phyloP scores from a whole-genome alignment of 495 filamentous ascomycete species.

The Penicillium desertorum region DNA sequence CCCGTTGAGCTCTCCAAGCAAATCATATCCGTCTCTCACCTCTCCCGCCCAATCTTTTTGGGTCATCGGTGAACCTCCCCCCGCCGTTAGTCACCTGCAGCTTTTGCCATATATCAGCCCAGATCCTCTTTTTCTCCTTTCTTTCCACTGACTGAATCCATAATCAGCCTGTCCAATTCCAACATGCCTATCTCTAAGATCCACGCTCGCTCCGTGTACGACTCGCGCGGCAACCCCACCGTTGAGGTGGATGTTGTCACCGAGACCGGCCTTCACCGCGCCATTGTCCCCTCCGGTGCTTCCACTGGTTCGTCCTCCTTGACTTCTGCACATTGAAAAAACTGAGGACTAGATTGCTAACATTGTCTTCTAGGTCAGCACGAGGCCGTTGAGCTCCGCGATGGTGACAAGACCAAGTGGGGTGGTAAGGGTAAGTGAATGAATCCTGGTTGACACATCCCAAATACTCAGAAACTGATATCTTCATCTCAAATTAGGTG shows the following conservation, averaged over 20 bases:
- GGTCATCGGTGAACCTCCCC: conserved; percentile 49
- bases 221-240: conserved; percentile 98
- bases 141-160: conserved; percentile 27
- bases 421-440: conserved; percentile 73
- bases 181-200: conserved; percentile 97
- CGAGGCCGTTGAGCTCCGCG: conserved; percentile 97
- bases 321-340: too few relatives aligned
- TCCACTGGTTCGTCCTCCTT: conserved; percentile 73
- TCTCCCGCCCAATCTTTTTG: conserved; percentile 41
- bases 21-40: conserved; percentile 24
- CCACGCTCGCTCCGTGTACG: conserved; percentile 98
- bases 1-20: conserved; percentile 23
- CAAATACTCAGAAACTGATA: conserved; percentile 17
- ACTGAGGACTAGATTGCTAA: background rate
- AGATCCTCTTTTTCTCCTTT: conserved; percentile 23
- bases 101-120: conserved; percentile 31
- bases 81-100: conserved; percentile 42
- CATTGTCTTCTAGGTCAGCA: conserved; percentile 68
- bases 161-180: conserved; percentile 32
- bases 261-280: conserved; percentile 93
- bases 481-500: conserved; percentile 45
- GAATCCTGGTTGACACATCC: background rate
- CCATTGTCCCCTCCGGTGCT: conserved; percentile 97
- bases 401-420: conserved; percentile 98
- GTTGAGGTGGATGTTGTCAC: conserved; percentile 96